Evolutionary conservation across 768 basidiomycete species (phyloP), one percentile per base, ranked within the genome.

Genomic region (Postia placenta): DNA sequence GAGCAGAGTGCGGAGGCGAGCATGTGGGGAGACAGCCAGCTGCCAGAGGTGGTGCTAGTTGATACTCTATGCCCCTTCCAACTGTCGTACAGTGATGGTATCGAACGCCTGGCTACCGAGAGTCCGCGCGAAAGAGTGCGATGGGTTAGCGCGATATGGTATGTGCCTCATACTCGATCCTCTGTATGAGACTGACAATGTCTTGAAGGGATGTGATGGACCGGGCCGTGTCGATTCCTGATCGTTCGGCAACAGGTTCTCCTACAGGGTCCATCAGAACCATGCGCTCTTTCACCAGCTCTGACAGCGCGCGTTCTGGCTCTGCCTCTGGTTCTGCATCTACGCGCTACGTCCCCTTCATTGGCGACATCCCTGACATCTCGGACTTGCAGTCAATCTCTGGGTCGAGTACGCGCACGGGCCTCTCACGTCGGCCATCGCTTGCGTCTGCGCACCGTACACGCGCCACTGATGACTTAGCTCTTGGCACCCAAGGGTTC

Each of bases 121-220:
- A 92, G 88, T 55, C 76, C 92, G 5, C 65, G 87, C 50, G 88
- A 93, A 63, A 74, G 92, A 56, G 85, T 91, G 45, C 81, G 85
- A 64, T 96, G 93, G 93, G 91, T 94, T 11, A 88, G 87, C 59
- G 79, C 90, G 4, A 78, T 96, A 47, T 92, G 89, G 93, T 92
- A 59, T 42, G 81, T 70, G 49, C 52, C 36, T 54, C 15, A 45
- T 50, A 11, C 45, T 30, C 51, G 37, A 41, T 47, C 23, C 11
- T 22, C 30, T 41, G 26, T 12, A 9, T 50, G 1, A 40, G 41
- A 20, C 40, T 49, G 14, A 42, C 53, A 15, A 53, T 28, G 20
- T 11, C 15, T 50, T 47, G 27, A 53, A 93, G 90, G 89, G 89
- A 91, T 54, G 82, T 84, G 0, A 74, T 92, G 15, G 82, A 89